These are phyloP conservation scores for Penicillium atrosanguineum DNA, from an alignment of 495 filamentous ascomycete genomes.

Conservation along the genomic window DNA sequence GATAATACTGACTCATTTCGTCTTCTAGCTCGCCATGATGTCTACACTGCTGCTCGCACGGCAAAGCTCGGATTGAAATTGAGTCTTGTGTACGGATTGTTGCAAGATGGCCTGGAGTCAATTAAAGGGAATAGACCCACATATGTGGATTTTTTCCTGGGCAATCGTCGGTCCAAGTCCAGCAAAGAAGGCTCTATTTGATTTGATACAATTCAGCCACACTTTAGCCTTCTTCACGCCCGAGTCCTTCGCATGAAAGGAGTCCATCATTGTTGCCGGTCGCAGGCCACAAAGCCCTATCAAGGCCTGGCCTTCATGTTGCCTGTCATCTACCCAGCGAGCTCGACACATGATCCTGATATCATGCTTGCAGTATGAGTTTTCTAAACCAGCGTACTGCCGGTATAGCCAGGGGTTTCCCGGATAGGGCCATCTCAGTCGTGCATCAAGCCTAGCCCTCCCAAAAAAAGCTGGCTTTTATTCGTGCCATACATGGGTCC, in stretches of 20 bases:
- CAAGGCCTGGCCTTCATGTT: too few species aligned
- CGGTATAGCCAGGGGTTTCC: neutral
- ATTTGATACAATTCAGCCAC: slow-evolving; percentile 1
- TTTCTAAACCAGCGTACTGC: neutral
- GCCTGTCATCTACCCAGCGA: neutral
- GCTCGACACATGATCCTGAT: neutral
- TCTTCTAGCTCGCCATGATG: slow-evolving; percentile 69
- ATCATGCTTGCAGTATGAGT: neutral
- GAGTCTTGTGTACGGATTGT: slow-evolving; percentile 75
- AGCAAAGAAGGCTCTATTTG: slow-evolving; percentile 19
- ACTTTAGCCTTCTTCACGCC: neutral
- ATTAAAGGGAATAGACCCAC: slow-evolving; percentile 65
- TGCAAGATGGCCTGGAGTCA: slow-evolving; percentile 68
- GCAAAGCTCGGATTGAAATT: slow-evolving; percentile 74
- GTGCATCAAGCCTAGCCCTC: neutral
- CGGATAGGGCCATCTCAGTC: neutral
- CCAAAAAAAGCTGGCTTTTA: too few species aligned
- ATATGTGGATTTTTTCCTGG: slow-evolving; percentile 67
- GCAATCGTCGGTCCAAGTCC: slow-evolving; percentile 27
- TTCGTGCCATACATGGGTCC: neutral
- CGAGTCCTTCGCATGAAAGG: neutral
- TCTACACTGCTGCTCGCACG: slow-evolving; percentile 78
- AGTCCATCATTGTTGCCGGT: neutral
- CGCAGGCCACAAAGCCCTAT: neutral
- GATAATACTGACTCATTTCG: slow-evolving; percentile 14